Evolutionary conservation across 352 stramenopile species (phyloP).

Genomic region (Phytophthora europaea): DNA sequence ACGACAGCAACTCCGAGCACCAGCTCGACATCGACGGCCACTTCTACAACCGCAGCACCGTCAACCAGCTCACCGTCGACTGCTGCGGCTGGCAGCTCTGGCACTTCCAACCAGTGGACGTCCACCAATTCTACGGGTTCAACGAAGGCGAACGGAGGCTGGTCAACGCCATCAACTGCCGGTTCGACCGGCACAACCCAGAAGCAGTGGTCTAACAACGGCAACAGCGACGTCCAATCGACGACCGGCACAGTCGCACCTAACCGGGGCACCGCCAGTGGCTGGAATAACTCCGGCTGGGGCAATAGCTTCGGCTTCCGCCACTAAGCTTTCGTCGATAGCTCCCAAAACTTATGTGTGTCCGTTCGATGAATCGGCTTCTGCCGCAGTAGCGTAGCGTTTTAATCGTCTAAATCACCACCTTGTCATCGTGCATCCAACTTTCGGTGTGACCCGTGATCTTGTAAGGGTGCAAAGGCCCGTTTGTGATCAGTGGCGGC

Average conservation of each 20-base stretch:
- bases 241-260: constrained; percentile 32
- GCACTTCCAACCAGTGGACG: constrained; percentile 20
- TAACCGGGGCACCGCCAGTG: constrained; percentile 17
- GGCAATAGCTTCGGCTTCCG: constrained; percentile 31
- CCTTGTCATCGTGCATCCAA: background rate
- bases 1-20: constrained; percentile 10
- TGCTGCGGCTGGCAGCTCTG: constrained; percentile 1
- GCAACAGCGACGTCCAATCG: constrained; percentile 23
- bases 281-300: constrained; percentile 29
- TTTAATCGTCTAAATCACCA: background rate
- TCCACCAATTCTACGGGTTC: constrained; percentile 11
- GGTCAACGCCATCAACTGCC: constrained; percentile 11
- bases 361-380: background rate
- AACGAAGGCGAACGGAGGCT: constrained; percentile 17
- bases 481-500: background rate
- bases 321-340: constrained; percentile 13
- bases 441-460: background rate
- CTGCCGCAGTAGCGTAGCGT: background rate
- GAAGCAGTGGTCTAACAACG: constrained; percentile 12
- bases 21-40: constrained; percentile 17
- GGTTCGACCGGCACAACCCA: constrained; percentile 12
- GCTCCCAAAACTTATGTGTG: background rate
- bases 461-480: background rate
- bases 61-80: constrained; percentile 17
- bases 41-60: constrained; percentile 19